These are phyloP conservation scores for Rhizopogon sp. DNA, from an alignment of 768 basidiomycete species.

Conservation along the genomic window DNA sequence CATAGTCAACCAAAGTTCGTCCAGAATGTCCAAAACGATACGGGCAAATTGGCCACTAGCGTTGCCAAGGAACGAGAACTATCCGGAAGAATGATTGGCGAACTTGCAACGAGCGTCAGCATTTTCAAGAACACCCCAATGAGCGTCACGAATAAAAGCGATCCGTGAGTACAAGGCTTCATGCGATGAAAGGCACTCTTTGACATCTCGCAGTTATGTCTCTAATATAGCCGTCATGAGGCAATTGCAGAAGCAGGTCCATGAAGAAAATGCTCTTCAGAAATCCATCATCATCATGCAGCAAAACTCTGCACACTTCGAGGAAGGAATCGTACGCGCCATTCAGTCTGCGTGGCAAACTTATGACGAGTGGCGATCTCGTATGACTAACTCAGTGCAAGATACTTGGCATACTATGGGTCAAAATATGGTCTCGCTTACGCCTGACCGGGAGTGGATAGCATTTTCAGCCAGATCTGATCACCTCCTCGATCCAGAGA, in stretches of 20 bases:
- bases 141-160: constrained; percentile 69
- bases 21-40: constrained; percentile 92
- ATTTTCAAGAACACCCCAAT: constrained; percentile 94
- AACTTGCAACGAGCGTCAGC: constrained; percentile 84
- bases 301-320: constrained; percentile 94
- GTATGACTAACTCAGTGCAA: constrained; percentile 69
- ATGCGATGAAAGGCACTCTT: neutral
- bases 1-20: neutral
- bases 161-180: constrained; percentile 57
- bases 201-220: constrained; percentile 43
- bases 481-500: constrained; percentile 95
- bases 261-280: constrained; percentile 97
- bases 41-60: constrained; percentile 82
- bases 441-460: constrained; percentile 93
- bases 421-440: constrained; percentile 68
- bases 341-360: constrained; percentile 97
- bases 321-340: constrained; percentile 91
- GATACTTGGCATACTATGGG: constrained; percentile 72
- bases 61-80: constrained; percentile 93
- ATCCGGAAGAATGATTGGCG: constrained; percentile 79
- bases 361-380: constrained; percentile 89
- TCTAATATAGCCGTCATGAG: constrained; percentile 67
- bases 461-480: constrained; percentile 90
- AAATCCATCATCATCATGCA: constrained; percentile 98
- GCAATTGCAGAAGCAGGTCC: constrained; percentile 87